Percentiles rank a stretch among this genome's conserved stretches.
Evolutionary conservation across 179 eudicot genomes (phyloP).

Genomic region (Silene vulgaris): DNA sequence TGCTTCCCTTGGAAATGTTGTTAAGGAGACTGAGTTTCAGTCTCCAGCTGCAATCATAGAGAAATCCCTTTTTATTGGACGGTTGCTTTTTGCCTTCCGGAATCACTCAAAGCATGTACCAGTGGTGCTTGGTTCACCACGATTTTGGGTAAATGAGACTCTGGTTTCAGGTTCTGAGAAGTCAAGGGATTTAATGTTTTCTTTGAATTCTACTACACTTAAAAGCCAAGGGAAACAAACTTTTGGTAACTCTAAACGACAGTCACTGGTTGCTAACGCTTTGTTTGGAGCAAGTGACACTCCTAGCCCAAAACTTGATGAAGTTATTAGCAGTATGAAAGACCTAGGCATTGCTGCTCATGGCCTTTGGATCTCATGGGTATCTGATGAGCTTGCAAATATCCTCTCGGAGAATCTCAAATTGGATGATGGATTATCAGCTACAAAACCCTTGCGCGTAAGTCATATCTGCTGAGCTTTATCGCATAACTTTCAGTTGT

Average conservation of each 20-base stretch:
- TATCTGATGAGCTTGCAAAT: slow-evolving; percentile 66
- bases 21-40: slow-evolving; percentile 26
- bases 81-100: slow-evolving; percentile 78
- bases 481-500: background rate
- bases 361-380: slow-evolving; percentile 87
- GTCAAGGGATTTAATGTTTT: slow-evolving; percentile 44
- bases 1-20: slow-evolving; percentile 41
- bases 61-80: slow-evolving; percentile 79
- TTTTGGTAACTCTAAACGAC: slow-evolving; percentile 51
- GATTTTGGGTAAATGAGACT: slow-evolving; percentile 60
- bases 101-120: slow-evolving; percentile 81
- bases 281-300: slow-evolving; percentile 60
- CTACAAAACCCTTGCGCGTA: slow-evolving; percentile 64
- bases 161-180: slow-evolving; percentile 37
- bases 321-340: slow-evolving; percentile 51
- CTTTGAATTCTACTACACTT: slow-evolving; percentile 41
- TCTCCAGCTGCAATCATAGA: slow-evolving; percentile 55
- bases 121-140: slow-evolving; percentile 78
- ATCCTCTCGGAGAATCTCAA: slow-evolving; percentile 51
- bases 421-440: slow-evolving; percentile 66
- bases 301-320: slow-evolving; percentile 70
- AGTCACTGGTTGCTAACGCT: slow-evolving; percentile 61
- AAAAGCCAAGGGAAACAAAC: slow-evolving; percentile 48
- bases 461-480: slow-evolving; percentile 27
- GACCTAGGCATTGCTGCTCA: slow-evolving; percentile 73